Evolutionary conservation across 306 rosid genomes (phyloP).

Genomic region (Myrica gale): DNA sequence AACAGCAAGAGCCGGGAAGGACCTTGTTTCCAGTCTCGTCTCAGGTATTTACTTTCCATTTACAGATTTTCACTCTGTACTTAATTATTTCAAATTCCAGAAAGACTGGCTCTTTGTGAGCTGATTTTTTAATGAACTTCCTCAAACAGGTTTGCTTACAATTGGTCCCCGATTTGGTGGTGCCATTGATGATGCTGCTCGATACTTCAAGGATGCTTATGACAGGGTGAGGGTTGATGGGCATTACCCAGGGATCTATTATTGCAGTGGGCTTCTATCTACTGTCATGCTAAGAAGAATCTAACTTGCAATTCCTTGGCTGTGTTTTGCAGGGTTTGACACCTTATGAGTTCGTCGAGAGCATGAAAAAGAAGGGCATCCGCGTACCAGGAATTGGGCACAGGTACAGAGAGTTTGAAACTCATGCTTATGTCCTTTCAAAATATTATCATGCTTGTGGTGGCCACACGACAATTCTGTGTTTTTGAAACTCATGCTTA

Average conservation of each 20-base stretch:
- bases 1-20: conserved; percentile 99
- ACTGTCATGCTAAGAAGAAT: background rate
- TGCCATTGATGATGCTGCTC: conserved; percentile 99
- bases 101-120: conserved; percentile 8
- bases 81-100: conserved; percentile 13
- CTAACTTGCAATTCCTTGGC: conserved; percentile 19
- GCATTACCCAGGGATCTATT: conserved; percentile 13
- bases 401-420: conserved; percentile 46
- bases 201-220: conserved; percentile 95
- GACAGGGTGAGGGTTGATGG: conserved; percentile 62
- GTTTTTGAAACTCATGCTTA: conserved; percentile 27
- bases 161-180: conserved; percentile 99
- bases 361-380: conserved; percentile 96
- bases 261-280: background rate
- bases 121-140: conserved; percentile 22
- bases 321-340: conserved; percentile 63
- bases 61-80: conserved; percentile 11
- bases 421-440: background rate
- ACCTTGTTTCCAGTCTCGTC: conserved; percentile 93
- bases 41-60: conserved; percentile 56
- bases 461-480: conserved; percentile 19
- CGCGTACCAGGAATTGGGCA: conserved; percentile 99
- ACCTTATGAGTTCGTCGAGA: conserved; percentile 91
- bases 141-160: conserved; percentile 89
- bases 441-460: conserved; percentile 12